phyloP scores from a whole-genome alignment of 352 stramenopile species.

The Pythium scleroteichum region DNA sequence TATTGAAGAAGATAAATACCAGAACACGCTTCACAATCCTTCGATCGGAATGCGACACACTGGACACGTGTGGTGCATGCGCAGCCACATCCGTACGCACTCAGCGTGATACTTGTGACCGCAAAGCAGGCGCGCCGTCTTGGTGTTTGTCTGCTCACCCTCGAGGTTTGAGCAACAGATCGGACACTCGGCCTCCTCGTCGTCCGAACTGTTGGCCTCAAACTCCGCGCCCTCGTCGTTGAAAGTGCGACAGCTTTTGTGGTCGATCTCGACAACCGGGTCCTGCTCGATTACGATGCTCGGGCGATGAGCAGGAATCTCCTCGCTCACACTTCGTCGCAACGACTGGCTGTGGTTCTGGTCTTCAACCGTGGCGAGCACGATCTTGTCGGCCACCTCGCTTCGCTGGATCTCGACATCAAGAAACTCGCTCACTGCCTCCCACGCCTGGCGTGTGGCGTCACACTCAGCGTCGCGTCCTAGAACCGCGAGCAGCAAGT shows the following conservation, averaged over 20 bases:
- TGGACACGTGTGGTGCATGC: constrained; percentile 68
- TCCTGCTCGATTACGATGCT: constrained; percentile 16
- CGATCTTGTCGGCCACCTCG: constrained; percentile 28
- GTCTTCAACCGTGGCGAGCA: constrained; percentile 21
- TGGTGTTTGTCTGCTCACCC: constrained; percentile 15
- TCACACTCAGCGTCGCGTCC: constrained; percentile 44
- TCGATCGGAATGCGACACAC: constrained; percentile 52
- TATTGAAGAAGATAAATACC: constrained; percentile 25
- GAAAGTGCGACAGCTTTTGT: constrained; percentile 2
- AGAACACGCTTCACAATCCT: constrained; percentile 10
- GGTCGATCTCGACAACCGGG: constrained; percentile 1
- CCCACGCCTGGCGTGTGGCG: constrained; percentile 32
- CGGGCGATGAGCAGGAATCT: constrained; percentile 3
- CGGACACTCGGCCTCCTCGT: constrained; percentile 57
- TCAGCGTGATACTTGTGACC: constrained; percentile 64
- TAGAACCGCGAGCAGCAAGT: constrained; percentile 44
- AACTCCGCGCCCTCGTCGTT: background rate
- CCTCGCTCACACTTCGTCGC: constrained; percentile 24
- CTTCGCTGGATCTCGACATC: constrained; percentile 29
- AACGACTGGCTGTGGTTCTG: constrained; percentile 8
- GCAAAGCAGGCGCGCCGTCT: constrained; percentile 56
- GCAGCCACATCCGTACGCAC: constrained; percentile 72
- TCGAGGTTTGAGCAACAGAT: constrained; percentile 61
- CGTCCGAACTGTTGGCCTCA: constrained; percentile 10
- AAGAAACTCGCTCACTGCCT: constrained; percentile 57